These are phyloP conservation scores for Trichoderma parareesei DNA, from an alignment of 495 filamentous ascomycete genomes.

Conservation along the genomic window DNA sequence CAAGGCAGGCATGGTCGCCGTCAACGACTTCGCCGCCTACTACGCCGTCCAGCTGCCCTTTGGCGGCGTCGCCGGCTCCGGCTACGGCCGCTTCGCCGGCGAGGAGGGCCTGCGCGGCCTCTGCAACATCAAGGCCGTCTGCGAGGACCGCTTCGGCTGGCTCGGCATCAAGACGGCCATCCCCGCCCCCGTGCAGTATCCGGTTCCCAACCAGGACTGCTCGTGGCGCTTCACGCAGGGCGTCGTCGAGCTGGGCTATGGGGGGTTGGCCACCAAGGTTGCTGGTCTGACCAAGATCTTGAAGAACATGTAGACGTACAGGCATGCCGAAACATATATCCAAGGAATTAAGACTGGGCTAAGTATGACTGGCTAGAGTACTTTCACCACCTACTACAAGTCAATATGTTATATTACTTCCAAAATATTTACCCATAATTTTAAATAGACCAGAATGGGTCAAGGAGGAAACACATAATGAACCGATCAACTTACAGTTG, in stretches of 20 bases:
- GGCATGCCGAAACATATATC: no score
- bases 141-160: slow-evolving; percentile 60
- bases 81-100: slow-evolving; percentile 89
- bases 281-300: slow-evolving; percentile 32
- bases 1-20: slow-evolving; percentile 77
- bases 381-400: background rate
- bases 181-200: slow-evolving; percentile 71
- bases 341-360: no score
- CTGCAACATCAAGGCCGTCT: slow-evolving; percentile 81
- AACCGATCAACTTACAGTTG: background rate
- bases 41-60: slow-evolving; percentile 93
- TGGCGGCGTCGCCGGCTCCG: slow-evolving; percentile 76
- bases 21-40: slow-evolving; percentile 90
- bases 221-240: slow-evolving; percentile 51
- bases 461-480: background rate
- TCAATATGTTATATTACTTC: background rate
- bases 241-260: slow-evolving; percentile 48
- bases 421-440: background rate
- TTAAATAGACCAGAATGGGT: background rate
- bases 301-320: slow-evolving; percentile 25
- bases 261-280: slow-evolving; percentile 29
- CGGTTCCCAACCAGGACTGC: slow-evolving; percentile 48
- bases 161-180: slow-evolving; percentile 64
- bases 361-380: background rate
- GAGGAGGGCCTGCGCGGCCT: slow-evolving; percentile 77